Evolutionary conservation across 371 early-diverging fungal genomes (phyloP), one percentile per base, ranked within the genome.

Genomic region (Mortierella sp.): DNA sequence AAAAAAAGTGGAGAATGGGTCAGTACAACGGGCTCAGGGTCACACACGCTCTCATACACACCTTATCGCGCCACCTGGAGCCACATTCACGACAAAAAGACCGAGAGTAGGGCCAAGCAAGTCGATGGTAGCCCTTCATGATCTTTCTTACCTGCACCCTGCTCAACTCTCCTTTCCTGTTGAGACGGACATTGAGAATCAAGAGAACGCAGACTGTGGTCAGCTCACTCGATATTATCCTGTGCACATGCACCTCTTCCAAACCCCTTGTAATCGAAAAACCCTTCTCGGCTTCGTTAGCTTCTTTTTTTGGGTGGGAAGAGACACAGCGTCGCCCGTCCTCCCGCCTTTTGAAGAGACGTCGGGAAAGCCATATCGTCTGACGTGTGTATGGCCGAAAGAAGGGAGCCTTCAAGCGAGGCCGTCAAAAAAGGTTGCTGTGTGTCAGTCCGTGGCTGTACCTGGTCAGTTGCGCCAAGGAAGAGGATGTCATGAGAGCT

Each of bases 401-500:
- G n/a, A n/a, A n/a, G n/a, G n/a, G n/a, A n/a, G n/a, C n/a, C n/a
- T n/a, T n/a, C n/a, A n/a, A n/a, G n/a, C n/a, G n/a, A n/a, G n/a
- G n/a, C n/a, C n/a, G n/a, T n/a, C n/a, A n/a, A n/a, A n/a, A n/a
- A 7, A 34, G 34, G 34, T 34, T 34, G 34, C 7, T 34, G 34
- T n/a, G n/a, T n/a, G n/a, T n/a, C n/a, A n/a, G 31, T 23, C 30
- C 19, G 54, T 23, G 39, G 9, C 10, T 47, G 53, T 74, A 76
- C 78, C 70, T 76, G 78, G 24, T 76, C 78, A 12, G 67, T 61
- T 61, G 78, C 61, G 41, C 69, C 78, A 31, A 61, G 46, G 38
- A 76, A 76, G 23, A 76, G 67, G 21, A 70, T 70, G 59, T 76
- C 78, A 65, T 74, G 76, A 31, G 76, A 74, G 18, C 58, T 65